Evolutionary conservation across 2,329 filamentous ascomycete species (phyloP).

Genomic region (Xylariaceae sp.): DNA sequence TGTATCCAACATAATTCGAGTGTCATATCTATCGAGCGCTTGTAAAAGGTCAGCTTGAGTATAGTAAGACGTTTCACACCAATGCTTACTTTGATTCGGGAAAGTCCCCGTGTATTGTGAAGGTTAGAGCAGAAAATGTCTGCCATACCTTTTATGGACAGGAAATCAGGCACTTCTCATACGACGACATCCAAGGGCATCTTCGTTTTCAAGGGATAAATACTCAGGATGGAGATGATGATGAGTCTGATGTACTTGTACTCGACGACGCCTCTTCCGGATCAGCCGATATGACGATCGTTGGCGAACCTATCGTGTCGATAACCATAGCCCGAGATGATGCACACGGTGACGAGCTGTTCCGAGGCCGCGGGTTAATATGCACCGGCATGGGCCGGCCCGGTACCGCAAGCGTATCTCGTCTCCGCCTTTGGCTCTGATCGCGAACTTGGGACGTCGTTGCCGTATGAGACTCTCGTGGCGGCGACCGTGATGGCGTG

Average conservation of each 20-base stretch:
- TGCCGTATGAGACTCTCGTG: conserved; percentile 9
- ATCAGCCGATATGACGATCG: conserved; percentile 25
- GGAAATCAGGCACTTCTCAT: too few relatives aligned
- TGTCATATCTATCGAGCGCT: background rate
- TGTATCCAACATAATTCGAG: too few relatives aligned
- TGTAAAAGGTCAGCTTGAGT: background rate
- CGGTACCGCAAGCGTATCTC: conserved; percentile 34
- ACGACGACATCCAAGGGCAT: too few relatives aligned
- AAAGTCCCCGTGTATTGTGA: too few relatives aligned
- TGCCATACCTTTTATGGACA: too few relatives aligned
- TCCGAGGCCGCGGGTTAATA: conserved; percentile 12
- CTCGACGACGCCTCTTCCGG: conserved; percentile 12
- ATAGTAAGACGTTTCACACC: background rate
- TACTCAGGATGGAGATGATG: conserved; percentile 1
- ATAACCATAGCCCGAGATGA: conserved; percentile 9
- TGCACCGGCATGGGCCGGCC: conserved; percentile 13
- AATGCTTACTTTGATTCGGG: background rate
- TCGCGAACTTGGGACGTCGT: conserved; percentile 2
- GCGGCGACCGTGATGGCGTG: conserved; percentile 21
- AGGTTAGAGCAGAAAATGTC: too few relatives aligned
- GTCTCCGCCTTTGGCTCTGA: conserved; percentile 12
- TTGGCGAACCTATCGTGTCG: conserved; percentile 17
- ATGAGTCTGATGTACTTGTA: background rate
- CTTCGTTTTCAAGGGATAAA: too few relatives aligned
- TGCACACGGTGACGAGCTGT: conserved; percentile 7